phyloP scores from a whole-genome alignment of 169 alveolate genomes.

The Amoebophrya sp. region DNA sequence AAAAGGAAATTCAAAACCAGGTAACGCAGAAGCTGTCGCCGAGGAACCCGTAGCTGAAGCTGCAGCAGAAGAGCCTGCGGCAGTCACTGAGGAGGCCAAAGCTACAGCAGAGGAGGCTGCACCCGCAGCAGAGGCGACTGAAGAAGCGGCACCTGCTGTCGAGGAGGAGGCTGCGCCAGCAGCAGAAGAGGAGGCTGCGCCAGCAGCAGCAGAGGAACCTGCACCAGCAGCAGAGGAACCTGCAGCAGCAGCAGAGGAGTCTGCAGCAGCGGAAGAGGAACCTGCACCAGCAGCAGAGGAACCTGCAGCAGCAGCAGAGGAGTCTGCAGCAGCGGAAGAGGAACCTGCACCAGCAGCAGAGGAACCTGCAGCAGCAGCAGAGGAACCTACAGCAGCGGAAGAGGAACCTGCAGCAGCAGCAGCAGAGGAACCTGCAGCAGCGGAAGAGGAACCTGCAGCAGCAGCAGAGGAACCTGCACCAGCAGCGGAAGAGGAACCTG shows the following conservation, averaged over 20 bases:
- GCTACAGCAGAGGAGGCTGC: neutral
- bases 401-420: slow-evolving; percentile 17
- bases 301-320: too few relatives aligned
- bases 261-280: neutral
- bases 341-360: neutral
- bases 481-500: neutral
- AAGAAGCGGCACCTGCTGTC: neutral
- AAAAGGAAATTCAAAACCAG: neutral
- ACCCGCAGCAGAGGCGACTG: neutral
- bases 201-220: neutral
- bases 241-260: too few relatives aligned
- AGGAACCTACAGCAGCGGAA: neutral
- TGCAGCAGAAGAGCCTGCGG: neutral
- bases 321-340: neutral
- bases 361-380: neutral
- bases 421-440: neutral
- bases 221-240: neutral
- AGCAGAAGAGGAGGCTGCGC: neutral
- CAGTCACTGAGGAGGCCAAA: neutral
- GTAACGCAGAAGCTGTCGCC: neutral
- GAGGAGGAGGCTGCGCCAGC: neutral
- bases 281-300: too few relatives aligned
- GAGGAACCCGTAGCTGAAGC: neutral
- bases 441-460: neutral
- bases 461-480: neutral